Evolutionary conservation across 768 basidiomycete genomes (phyloP).

Genomic region (Podaxis carcinomalis): DNA sequence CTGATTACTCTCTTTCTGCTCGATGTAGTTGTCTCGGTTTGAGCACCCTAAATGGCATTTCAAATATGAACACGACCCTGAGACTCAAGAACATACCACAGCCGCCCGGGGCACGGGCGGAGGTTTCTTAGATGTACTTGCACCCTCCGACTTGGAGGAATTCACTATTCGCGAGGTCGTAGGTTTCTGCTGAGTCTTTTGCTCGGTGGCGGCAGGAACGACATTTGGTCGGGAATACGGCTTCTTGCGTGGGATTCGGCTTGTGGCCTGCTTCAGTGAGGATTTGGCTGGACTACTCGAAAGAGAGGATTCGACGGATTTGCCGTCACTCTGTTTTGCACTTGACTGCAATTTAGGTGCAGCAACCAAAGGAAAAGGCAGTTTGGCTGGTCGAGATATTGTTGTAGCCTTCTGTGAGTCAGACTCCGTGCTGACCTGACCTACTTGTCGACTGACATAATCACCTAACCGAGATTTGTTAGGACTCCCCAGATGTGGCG

Average conservation of each 20-base stretch:
- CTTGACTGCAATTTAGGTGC: not conserved
- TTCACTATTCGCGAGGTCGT: conserved; percentile 17
- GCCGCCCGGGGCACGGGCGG: not conserved
- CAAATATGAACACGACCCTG: not conserved
- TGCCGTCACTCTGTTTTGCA: not conserved
- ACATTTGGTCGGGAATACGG: conserved; percentile 45
- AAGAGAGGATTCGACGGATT: not conserved
- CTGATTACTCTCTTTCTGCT: not conserved
- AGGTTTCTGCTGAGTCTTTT: conserved; percentile 10
- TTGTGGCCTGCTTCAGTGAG: conserved; percentile 45
- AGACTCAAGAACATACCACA: conserved; percentile 2
- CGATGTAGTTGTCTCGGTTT: not conserved
- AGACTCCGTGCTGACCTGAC: not conserved
- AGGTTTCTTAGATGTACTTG: conserved; percentile 12
- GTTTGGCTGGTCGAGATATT: conserved; percentile 8
- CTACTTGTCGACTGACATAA: not conserved
- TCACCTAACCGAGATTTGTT: not conserved
- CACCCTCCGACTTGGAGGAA: conserved; percentile 13
- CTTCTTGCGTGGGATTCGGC: conserved; percentile 61
- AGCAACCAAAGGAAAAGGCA: conserved; percentile 35
- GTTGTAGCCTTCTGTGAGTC: not conserved
- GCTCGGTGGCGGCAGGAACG: not conserved
- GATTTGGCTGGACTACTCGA: conserved; percentile 33
- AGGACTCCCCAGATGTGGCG: conserved; percentile 12
- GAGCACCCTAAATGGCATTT: not conserved